Evolutionary conservation across 2,329 filamentous ascomycete genomes (phyloP).

Genomic region (Ophiocordyceps unilateralis): DNA sequence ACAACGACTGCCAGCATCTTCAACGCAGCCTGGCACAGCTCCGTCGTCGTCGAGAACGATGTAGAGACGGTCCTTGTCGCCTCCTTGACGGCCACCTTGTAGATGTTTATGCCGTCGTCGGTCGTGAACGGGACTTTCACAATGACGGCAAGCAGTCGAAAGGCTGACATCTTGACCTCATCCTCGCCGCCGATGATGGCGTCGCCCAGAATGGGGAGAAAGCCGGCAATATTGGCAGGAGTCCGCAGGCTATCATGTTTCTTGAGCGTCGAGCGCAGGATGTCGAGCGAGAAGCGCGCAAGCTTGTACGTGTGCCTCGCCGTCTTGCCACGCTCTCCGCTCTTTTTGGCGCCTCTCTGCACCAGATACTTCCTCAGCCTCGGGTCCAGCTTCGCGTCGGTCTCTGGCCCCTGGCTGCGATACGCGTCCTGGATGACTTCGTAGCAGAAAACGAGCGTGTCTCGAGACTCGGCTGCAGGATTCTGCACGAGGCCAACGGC

Average conservation of each 20-base stretch:
- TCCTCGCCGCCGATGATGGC: conserved; percentile 71
- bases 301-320: conserved; percentile 78
- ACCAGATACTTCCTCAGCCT: conserved; percentile 59
- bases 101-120: conserved; percentile 44
- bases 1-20: conserved; percentile 78
- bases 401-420: conserved; percentile 36
- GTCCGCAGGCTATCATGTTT: conserved; percentile 73
- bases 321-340: conserved; percentile 51
- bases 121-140: conserved; percentile 69
- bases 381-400: conserved; percentile 39
- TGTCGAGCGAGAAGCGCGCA: conserved; percentile 70
- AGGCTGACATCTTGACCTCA: conserved; percentile 77
- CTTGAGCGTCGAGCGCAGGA: conserved; percentile 69
- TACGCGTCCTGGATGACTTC: conserved; percentile 84
- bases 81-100: conserved; percentile 68
- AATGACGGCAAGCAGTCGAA: conserved; percentile 71
- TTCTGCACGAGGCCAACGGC: conserved; percentile 73
- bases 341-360: conserved; percentile 62
- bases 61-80: conserved; percentile 66
- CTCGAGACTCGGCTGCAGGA: conserved; percentile 55
- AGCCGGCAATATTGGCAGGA: conserved; percentile 62
- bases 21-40: conserved; percentile 71
- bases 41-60: conserved; percentile 61
- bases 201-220: conserved; percentile 79
- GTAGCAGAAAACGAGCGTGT: conserved; percentile 87